Conservation (phyloP, 2,329 filamentous ascomycete species). For the Talaromyces sp. region DNA sequence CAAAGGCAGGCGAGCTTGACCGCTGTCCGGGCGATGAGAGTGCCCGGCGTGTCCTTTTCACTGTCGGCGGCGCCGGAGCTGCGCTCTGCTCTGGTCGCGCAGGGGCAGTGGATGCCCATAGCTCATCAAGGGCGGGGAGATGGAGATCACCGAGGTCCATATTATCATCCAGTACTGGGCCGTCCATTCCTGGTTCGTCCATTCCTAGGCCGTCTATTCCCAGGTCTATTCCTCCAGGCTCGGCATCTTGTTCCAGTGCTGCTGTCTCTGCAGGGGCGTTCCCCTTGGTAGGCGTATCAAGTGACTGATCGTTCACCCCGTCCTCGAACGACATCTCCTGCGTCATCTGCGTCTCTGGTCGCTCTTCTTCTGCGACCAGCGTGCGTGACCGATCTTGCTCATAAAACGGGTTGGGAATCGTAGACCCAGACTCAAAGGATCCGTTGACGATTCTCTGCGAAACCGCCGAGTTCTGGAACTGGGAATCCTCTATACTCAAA, state of each 20-base stretch:
- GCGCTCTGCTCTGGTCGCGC: background rate
- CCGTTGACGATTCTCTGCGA: background rate
- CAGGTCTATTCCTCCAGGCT: background rate
- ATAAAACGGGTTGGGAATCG: slow-evolving; percentile 28
- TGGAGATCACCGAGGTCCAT: background rate
- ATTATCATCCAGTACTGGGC: background rate
- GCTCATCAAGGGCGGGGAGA: slow-evolving; percentile 6
- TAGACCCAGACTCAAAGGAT: slow-evolving; percentile 7
- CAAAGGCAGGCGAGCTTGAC: slow-evolving; percentile 9
- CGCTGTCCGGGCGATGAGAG: slow-evolving; percentile 7
- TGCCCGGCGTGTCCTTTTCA: background rate
- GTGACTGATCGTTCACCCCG: background rate
- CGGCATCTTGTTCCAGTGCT: background rate
- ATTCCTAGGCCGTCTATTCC: background rate
- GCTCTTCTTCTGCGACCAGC: background rate
- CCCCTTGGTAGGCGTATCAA: background rate
- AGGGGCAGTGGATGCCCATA: slow-evolving; percentile 13
- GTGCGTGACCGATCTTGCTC: slow-evolving; percentile 17
- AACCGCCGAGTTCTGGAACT: background rate
- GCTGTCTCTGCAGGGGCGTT: background rate
- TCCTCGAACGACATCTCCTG: background rate
- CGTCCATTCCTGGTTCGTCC: background rate
- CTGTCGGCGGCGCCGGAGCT: background rate
- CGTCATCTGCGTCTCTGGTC: background rate
- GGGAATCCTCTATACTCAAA: background rate